Evolutionary conservation across 768 basidiomycete genomes (phyloP).

Genomic region (Artomyces pyxidatus): DNA sequence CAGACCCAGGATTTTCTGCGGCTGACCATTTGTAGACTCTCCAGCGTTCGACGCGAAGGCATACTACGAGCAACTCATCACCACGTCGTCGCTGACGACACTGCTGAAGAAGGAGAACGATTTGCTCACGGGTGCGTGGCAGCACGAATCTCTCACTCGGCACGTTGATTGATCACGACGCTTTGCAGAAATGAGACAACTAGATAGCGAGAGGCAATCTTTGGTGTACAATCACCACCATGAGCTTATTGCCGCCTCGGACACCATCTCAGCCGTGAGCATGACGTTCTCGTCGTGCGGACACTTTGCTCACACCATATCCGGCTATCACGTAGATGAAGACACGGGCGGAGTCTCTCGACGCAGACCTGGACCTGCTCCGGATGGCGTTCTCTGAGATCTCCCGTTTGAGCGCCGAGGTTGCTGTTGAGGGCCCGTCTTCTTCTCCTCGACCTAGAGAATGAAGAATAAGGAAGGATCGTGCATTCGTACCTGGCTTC

Average conservation of each 20-base stretch:
- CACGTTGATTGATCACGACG: neutral
- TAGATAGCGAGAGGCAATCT: conserved; percentile 84
- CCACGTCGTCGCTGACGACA: conserved; percentile 63
- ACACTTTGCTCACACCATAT: neutral
- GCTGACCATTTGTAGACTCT: no score
- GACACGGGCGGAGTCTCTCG: conserved; percentile 75
- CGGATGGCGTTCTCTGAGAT: conserved; percentile 81
- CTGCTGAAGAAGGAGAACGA: conserved; percentile 81
- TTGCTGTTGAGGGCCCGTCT: conserved; percentile 42
- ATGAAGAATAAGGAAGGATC: no score
- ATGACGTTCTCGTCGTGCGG: neutral
- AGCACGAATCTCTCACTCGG: neutral
- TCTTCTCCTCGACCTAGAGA: no score
- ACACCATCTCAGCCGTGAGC: conserved; percentile 79
- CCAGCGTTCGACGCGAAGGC: conserved; percentile 72
- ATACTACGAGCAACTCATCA: conserved; percentile 83
- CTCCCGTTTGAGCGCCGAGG: conserved; percentile 65
- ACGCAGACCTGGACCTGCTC: conserved; percentile 75
- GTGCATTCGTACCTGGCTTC: no score
- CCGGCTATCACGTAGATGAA: conserved; percentile 61
- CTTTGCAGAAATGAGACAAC: conserved; percentile 66
- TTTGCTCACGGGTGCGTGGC: conserved; percentile 56
- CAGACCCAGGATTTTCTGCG: no score
- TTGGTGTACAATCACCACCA: conserved; percentile 95
- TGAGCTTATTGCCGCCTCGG: conserved; percentile 88